Evolutionary conservation across 306 rosid species (phyloP), one percentile per base, ranked within the genome.

Genomic region (Acacia acuminata): DNA sequence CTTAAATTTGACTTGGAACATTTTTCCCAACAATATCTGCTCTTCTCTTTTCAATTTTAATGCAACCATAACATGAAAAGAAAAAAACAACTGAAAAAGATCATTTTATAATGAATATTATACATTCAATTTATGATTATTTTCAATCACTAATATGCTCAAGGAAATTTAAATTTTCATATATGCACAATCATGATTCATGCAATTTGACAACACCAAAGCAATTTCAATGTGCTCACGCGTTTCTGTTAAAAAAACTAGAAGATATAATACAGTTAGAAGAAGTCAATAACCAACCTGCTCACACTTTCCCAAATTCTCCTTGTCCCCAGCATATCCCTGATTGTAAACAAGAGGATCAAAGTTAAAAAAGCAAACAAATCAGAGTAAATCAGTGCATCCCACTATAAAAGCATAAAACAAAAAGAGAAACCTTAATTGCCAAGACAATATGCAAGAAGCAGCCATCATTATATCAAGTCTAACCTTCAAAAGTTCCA

Each of bases 281-380:
- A 81, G 44, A 80, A 86, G 75, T 42, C 61, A 84, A 79, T 78
- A 51, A 61, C 87, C 63, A 71, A 96, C 99, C 99, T 92, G 93
- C 89, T 96, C 98, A 65, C 99, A 96, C 88, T 88, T 96, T 45
- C 99, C 98, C 76, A 96, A 88, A 50, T 43, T 87, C 71, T 93
- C 98, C 92, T 77, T 91, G 88, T 96, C 96, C 5, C 98, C 98
- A 14, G 91, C 85, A 85, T 92, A 96, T 63, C 88, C 94, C 98
- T 96, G 82, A 80, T 76, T 16, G 76, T 80, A 71, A 85, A 71
- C 86, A 73, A 45, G 45, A 81, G 48, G 75, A 85, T 64, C 48
- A 84, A 78, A 67, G 86, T 78, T 80, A 67, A 84, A 73, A 68
- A 38, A 77, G 50, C 24, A 56, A 68, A 66, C 53, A 73, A 7